Evolutionary conservation across 1,284 basidiomycete genomes (phyloP).

Genomic region (Cryptococcus deneoformans): DNA sequence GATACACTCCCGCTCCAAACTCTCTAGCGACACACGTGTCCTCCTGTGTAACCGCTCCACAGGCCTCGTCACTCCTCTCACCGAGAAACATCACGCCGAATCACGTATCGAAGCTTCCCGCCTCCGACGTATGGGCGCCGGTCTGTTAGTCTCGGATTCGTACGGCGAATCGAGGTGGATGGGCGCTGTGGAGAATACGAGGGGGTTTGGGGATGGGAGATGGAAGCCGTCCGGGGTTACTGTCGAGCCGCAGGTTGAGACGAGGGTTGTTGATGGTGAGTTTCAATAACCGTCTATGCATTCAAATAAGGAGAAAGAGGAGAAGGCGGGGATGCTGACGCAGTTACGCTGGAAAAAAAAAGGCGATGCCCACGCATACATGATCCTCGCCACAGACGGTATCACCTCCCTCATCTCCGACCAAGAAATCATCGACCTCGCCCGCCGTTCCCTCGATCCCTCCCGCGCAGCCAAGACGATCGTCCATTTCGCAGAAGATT

Average conservation of each 20-base stretch:
- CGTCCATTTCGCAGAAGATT: constrained; percentile 81
- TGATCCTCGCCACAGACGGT: constrained; percentile 84
- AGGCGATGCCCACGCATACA: constrained; percentile 75
- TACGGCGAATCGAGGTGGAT: constrained; percentile 97
- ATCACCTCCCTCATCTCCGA: constrained; percentile 87
- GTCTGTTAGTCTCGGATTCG: constrained; percentile 85
- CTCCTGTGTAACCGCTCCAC: constrained; percentile 71
- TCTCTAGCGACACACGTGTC: constrained; percentile 77
- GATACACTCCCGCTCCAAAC: not conserved
- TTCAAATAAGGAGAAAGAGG: too few species aligned
- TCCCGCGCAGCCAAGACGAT: constrained; percentile 78
- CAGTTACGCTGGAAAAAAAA: not conserved
- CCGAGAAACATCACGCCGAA: constrained; percentile 91
- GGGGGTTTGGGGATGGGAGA: constrained; percentile 87
- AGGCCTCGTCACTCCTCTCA: constrained; percentile 73
- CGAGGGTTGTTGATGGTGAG: constrained; percentile 71
- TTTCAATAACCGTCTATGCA: not conserved
- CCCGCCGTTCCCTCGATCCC: constrained; percentile 67
- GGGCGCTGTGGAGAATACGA: constrained; percentile 90
- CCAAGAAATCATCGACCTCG: constrained; percentile 91
- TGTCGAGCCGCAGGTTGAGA: constrained; percentile 87
- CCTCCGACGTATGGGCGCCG: constrained; percentile 76
- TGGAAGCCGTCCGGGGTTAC: constrained; percentile 92
- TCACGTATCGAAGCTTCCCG: constrained; percentile 78
- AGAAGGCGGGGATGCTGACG: not conserved